phyloP scores from a whole-genome alignment of 208 protist species.

The Entamoeba histolytica region DNA sequence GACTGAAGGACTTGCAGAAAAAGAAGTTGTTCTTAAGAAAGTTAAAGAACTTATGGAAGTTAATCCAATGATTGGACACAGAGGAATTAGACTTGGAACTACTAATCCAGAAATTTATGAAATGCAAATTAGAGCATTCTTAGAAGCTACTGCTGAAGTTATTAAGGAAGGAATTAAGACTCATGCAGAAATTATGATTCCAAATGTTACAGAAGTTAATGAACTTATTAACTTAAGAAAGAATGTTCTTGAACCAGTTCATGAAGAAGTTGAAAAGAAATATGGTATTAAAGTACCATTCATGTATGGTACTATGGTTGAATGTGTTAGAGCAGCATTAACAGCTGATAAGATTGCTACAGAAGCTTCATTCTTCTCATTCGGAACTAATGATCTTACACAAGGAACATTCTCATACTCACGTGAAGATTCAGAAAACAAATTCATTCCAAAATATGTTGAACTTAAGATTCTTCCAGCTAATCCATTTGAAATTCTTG shows the following conservation, averaged over 20 bases:
- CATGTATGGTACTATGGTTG: conserved; percentile 69
- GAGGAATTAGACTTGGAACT: conserved; percentile 65
- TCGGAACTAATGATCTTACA: conserved; percentile 79
- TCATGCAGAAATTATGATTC: conserved; percentile 66
- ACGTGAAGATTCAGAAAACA: conserved; percentile 59
- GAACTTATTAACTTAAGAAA: conserved; percentile 55
- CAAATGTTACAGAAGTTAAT: conserved; percentile 51
- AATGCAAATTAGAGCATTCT: conserved; percentile 67
- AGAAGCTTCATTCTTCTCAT: conserved; percentile 72
- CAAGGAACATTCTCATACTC: conserved; percentile 79
- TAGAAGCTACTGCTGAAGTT: conserved; percentile 56
- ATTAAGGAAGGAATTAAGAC: conserved; percentile 25
- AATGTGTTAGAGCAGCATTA: conserved; percentile 32
- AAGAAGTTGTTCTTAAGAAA: conserved; percentile 45
- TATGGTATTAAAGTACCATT: conserved; percentile 42
- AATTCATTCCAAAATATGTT: conserved; percentile 66
- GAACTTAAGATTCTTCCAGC: conserved; percentile 57
- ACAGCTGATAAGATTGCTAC: conserved; percentile 52
- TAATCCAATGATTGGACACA: conserved; percentile 76
- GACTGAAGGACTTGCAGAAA: conserved; percentile 39
- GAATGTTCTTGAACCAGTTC: conserved; percentile 40
- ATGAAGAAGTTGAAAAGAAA: conserved; percentile 37
- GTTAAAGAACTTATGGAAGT: conserved; percentile 56
- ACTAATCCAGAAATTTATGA: conserved; percentile 69
- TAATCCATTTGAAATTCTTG: conserved; percentile 71